Conservation (phyloP, 176 grass and related monocot species). For the Paspalum notatum region DNA sequence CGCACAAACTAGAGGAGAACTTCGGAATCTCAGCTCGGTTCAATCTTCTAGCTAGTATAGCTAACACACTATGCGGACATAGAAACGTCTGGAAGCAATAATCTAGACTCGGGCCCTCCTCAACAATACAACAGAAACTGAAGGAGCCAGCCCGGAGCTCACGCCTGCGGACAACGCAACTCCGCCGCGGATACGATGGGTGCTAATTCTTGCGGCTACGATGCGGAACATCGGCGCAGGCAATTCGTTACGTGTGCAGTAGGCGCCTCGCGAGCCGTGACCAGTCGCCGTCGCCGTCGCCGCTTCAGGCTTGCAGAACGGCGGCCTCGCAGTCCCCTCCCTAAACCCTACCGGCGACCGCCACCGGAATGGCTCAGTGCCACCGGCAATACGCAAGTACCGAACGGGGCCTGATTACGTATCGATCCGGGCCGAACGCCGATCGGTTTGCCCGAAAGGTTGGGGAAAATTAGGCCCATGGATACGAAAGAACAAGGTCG, state of each 20-base stretch:
- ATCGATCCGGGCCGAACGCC: not conserved
- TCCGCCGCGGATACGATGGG: not conserved
- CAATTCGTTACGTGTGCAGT: not conserved
- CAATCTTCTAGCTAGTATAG: not conserved
- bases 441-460: not conserved
- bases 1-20: not conserved
- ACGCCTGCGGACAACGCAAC: not conserved
- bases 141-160: not conserved
- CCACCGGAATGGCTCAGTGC: not conserved
- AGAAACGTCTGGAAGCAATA: too few relatives aligned
- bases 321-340: not conserved
- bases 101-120: not conserved
- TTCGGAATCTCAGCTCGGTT: not conserved
- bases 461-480: not conserved
- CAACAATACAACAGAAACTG: not conserved
- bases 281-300: not conserved
- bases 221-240: not conserved
- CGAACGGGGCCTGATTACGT: too few relatives aligned
- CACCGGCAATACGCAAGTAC: too few relatives aligned
- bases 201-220: not conserved
- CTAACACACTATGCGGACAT: not conserved
- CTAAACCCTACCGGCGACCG: constrained; percentile 15
- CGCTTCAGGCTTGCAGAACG: not conserved
- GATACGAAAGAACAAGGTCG: not conserved
- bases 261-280: not conserved